phyloP scores from a whole-genome alignment of 2,329 filamentous ascomycete genomes.

The Parastagonospora nodorum region DNA sequence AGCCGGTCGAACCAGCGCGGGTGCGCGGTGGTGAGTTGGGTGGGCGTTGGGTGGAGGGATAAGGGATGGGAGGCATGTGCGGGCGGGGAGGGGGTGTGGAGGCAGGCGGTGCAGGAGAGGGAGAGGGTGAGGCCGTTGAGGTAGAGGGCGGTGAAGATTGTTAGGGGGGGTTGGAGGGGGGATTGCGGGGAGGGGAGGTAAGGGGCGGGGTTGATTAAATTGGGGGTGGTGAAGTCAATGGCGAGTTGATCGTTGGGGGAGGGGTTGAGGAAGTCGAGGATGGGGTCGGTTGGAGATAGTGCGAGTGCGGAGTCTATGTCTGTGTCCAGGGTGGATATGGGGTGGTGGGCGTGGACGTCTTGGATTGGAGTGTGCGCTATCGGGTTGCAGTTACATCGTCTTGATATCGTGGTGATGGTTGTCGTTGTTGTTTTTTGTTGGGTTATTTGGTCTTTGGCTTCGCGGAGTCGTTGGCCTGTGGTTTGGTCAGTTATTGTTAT shows the following conservation, averaged over 20 bases:
- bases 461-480: conserved; percentile 16
- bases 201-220: not conserved
- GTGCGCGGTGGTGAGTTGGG: conserved; percentile 43
- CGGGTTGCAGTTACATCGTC: not conserved
- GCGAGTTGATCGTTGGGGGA: not conserved
- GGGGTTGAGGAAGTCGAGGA: not conserved
- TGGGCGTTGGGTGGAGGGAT: conserved; percentile 40
- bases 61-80: conserved; percentile 20
- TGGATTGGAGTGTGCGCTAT: not conserved
- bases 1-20: conserved; percentile 50
- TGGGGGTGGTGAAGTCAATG: not conserved
- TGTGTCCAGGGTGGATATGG: not conserved
- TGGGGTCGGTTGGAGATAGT: not conserved
- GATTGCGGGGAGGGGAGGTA: conserved; percentile 1
- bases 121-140: conserved; percentile 27
- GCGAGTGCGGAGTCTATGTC: not conserved
- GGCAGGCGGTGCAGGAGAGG: conserved; percentile 28
- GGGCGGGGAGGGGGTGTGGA: conserved; percentile 29
- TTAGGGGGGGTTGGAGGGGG: conserved; percentile 17
- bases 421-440: not conserved
- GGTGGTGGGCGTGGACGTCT: not conserved
- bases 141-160: conserved; percentile 37
- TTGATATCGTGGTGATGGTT: not conserved
- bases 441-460: conserved; percentile 3
- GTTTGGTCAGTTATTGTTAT: not conserved